Evolutionary conservation across 805 yeast genomes (phyloP).

Genomic region (Sugiyamaella chiloensis): DNA sequence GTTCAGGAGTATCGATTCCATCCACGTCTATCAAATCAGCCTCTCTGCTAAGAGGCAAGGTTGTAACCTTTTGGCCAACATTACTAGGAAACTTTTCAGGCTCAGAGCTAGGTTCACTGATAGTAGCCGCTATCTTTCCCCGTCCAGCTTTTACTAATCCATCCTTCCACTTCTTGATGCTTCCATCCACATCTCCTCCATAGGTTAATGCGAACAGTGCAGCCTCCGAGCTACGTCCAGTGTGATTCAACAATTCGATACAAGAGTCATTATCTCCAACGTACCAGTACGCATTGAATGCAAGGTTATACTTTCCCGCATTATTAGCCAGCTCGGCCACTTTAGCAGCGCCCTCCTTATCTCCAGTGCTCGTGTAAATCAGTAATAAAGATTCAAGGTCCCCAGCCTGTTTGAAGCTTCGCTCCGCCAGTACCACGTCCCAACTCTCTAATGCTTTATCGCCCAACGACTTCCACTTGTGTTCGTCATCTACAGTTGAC

Average conservation of each 20-base stretch:
- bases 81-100: slow-evolving; percentile 35
- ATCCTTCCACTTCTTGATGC: slow-evolving; percentile 68
- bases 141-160: slow-evolving; percentile 52
- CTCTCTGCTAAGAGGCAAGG: slow-evolving; percentile 12
- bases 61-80: slow-evolving; percentile 25
- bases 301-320: slow-evolving; percentile 82
- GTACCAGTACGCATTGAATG: slow-evolving; percentile 89
- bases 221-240: slow-evolving; percentile 80
- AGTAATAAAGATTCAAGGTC: slow-evolving; percentile 82
- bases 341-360: slow-evolving; percentile 53
- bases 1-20: slow-evolving; percentile 36
- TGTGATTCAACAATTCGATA: slow-evolving; percentile 58
- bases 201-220: slow-evolving; percentile 76
- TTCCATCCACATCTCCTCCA: slow-evolving; percentile 45
- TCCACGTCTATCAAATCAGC: slow-evolving; percentile 43
- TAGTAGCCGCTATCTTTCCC: slow-evolving; percentile 56
- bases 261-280: slow-evolving; percentile 67
- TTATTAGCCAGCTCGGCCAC: slow-evolving; percentile 66
- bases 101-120: slow-evolving; percentile 44
- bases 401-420: slow-evolving; percentile 71
- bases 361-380: slow-evolving; percentile 76
- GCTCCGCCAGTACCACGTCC: slow-evolving; percentile 76
- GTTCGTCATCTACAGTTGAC: slow-evolving; percentile 42
- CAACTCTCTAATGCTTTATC: slow-evolving; percentile 77
- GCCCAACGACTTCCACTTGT: slow-evolving; percentile 90